Percentiles rank a stretch among this genome's conserved stretches.
Conservation (phyloP, 2,329 filamentous ascomycete species). For the Pestalotiopsis sp. region DNA sequence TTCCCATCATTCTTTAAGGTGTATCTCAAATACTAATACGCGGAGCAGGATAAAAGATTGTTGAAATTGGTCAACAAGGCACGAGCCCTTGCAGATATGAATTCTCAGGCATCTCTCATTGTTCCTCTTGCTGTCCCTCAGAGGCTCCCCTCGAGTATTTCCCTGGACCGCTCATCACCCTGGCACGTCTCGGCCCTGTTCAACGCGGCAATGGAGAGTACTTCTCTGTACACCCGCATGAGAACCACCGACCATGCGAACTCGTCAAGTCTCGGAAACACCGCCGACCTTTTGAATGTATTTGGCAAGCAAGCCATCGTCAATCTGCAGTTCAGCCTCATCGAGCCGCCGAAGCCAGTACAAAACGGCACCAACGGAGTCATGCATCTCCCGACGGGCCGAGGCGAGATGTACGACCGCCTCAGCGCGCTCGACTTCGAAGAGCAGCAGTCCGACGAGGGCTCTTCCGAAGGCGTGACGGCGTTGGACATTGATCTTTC, state of each 20-base stretch:
- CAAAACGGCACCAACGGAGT: constrained; percentile 24
- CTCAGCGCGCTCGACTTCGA: constrained; percentile 32
- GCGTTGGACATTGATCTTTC: constrained; percentile 43
- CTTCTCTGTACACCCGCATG: constrained; percentile 76
- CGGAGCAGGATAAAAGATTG: constrained; percentile 60
- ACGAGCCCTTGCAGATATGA: constrained; percentile 69
- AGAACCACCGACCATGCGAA: constrained; percentile 42
- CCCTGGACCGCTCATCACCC: constrained; percentile 62
- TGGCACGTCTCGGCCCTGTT: constrained; percentile 85
- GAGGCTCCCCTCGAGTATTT: constrained; percentile 58
- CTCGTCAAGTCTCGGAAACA: constrained; percentile 58
- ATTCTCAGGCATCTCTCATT: constrained; percentile 74
- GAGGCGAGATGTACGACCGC: constrained; percentile 30
- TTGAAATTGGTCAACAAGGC: constrained; percentile 74
- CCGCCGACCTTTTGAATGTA: constrained; percentile 70
- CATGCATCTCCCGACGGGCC: constrained; percentile 24
- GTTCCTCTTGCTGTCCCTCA: constrained; percentile 71
- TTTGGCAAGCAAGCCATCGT: constrained; percentile 82
- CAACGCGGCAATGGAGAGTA: constrained; percentile 75
- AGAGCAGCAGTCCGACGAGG: constrained; percentile 23
- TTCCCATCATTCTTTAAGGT: background rate
- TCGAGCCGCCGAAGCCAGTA: constrained; percentile 34
- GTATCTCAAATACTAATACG: constrained; percentile 3
- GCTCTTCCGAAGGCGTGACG: constrained; percentile 30
- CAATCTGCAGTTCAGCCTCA: constrained; percentile 69